Conservation (phyloP, 768 basidiomycete species). For the Hebeloma cylindrosporum region DNA sequence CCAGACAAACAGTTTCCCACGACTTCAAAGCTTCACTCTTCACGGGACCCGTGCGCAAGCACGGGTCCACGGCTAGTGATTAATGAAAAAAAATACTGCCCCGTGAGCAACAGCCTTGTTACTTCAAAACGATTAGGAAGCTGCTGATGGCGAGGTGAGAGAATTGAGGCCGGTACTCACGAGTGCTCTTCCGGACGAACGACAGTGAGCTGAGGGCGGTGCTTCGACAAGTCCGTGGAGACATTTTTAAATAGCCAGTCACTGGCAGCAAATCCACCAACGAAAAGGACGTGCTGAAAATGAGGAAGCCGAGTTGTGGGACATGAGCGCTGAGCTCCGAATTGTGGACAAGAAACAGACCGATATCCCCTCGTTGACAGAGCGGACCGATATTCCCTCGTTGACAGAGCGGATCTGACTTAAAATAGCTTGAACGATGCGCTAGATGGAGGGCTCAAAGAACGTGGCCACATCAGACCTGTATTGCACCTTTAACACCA, state of each 20-base stretch:
- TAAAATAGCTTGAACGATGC: constrained; percentile 12
- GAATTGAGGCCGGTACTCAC: background rate
- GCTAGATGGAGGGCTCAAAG: constrained; percentile 18
- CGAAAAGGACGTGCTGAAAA: constrained; percentile 1
- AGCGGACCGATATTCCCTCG: constrained; percentile 13
- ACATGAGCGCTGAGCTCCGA: no score
- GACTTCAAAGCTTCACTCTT: no score
- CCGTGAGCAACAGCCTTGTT: no score
- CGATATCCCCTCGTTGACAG: background rate
- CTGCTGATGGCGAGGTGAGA: background rate
- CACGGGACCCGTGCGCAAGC: no score
- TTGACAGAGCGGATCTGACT: constrained; percentile 3
- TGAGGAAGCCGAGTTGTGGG: background rate
- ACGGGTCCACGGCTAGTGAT: no score
- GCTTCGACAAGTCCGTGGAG: background rate
- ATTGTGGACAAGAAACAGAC: background rate
- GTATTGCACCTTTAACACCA: no score
- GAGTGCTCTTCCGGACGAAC: background rate
- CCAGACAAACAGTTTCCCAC: no score
- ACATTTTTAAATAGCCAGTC: background rate
- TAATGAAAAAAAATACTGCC: no score
- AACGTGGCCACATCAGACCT: no score
- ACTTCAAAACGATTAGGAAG: no score
- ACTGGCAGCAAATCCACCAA: constrained; percentile 4
- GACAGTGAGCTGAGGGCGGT: background rate